Percentiles rank a stretch among this genome's conserved stretches.
phyloP scores from a whole-genome alignment of 192 early-diverging fungal genomes.

The Rhizoclosmatium sp. region DNA sequence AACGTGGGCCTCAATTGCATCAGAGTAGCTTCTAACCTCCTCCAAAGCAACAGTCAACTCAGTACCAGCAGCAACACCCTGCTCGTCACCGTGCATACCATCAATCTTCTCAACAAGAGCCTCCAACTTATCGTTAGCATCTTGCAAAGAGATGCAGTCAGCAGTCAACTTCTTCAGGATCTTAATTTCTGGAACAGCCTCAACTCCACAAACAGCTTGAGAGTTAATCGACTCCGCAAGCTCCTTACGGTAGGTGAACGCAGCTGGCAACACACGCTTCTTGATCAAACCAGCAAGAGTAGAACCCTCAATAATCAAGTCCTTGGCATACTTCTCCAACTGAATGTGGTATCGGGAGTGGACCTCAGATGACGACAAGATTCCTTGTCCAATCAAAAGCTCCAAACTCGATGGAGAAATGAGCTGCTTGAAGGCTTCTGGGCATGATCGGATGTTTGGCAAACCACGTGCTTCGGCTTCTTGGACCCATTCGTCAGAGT shows the following conservation, averaged over 20 bases:
- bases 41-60: constrained; percentile 78
- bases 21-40: constrained; percentile 69
- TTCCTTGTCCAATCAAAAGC: constrained; percentile 82
- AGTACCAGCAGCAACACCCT: constrained; percentile 70
- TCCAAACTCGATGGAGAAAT: constrained; percentile 70
- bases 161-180: constrained; percentile 75
- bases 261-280: constrained; percentile 88
- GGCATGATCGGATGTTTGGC: constrained; percentile 91
- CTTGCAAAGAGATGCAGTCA: constrained; percentile 65
- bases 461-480: constrained; percentile 95
- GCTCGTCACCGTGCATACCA: constrained; percentile 60
- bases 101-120: constrained; percentile 66
- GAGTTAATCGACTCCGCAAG: constrained; percentile 79
- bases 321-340: constrained; percentile 97
- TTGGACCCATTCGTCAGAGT: constrained; percentile 92
- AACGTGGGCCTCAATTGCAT: constrained; percentile 79
- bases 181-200: constrained; percentile 72
- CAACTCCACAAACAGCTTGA: constrained; percentile 65
- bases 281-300: constrained; percentile 82
- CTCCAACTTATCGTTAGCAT: constrained; percentile 61
- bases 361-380: constrained; percentile 88
- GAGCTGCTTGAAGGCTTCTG: constrained; percentile 89
- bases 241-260: constrained; percentile 86
- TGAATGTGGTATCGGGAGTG: constrained; percentile 94
- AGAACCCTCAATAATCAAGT: constrained; percentile 90